Evolutionary conservation across 176 grass and related monocot species (phyloP).

Genomic region (barley (Hordeum vulgare)): MorexV3_pseudomolecules_assembly NC_058523.1:543623723-543624222

Average conservation of each 20-base stretch:
- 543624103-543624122: not conserved
- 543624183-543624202: no score
- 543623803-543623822: no score
- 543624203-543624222: no score
- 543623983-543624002: not conserved
- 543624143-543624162: conserved; percentile 1
- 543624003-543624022: not conserved
- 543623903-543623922: not conserved
- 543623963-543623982: conserved; percentile 10
- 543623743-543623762: conserved; percentile 35
- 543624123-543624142: not conserved
- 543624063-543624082: not conserved
- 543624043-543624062: not conserved
- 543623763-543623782: not conserved
- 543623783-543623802: conserved; percentile 17
- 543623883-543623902: not conserved
- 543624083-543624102: not conserved
- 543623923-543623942: not conserved
- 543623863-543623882: no score
- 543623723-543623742: conserved; percentile 23
- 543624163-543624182: no score
- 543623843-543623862: no score
- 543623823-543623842: no score
- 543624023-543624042: not conserved
- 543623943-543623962: not conserved